Evolutionary conservation across 2,329 filamentous ascomycete species (phyloP).

Genomic region (Penicillium sp.): DNA sequence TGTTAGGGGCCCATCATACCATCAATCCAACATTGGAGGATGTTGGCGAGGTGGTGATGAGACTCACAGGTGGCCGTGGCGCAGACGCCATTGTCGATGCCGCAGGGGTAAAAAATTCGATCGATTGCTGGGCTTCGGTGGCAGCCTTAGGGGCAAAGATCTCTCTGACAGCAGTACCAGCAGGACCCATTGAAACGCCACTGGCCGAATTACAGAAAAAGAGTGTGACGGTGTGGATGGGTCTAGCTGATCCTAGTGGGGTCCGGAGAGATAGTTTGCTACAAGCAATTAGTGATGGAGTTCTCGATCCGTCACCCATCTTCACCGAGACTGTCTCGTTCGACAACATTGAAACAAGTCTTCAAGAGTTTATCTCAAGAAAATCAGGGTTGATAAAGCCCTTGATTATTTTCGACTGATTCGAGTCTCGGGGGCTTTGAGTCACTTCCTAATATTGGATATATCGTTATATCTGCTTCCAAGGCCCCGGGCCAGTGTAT

Average conservation of each 20-base stretch:
- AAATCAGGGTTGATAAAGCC: not conserved
- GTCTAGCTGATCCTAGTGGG: not conserved
- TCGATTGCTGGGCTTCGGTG: not conserved
- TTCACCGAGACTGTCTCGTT: conserved; percentile 2
- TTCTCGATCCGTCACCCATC: not conserved
- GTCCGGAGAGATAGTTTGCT: not conserved
- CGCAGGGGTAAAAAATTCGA: not conserved
- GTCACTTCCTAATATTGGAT: too few species aligned
- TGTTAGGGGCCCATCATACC: not conserved
- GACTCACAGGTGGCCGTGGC: not conserved
- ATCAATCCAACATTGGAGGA: not conserved
- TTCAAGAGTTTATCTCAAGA: not conserved
- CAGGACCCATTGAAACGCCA: not conserved
- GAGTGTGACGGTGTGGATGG: conserved; percentile 1
- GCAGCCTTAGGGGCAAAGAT: not conserved
- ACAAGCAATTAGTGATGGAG: not conserved
- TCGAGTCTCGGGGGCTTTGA: too few species aligned
- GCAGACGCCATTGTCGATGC: conserved; percentile 1
- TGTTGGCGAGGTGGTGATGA: not conserved
- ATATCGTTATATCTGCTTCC: too few species aligned
- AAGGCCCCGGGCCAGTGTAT: too few species aligned
- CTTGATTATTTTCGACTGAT: not conserved
- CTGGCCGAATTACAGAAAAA: not conserved
- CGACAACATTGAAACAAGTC: not conserved
- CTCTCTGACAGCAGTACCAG: not conserved